Conservation (phyloP, 495 filamentous ascomycete genomes). For the Penicillium fimorum region DNA sequence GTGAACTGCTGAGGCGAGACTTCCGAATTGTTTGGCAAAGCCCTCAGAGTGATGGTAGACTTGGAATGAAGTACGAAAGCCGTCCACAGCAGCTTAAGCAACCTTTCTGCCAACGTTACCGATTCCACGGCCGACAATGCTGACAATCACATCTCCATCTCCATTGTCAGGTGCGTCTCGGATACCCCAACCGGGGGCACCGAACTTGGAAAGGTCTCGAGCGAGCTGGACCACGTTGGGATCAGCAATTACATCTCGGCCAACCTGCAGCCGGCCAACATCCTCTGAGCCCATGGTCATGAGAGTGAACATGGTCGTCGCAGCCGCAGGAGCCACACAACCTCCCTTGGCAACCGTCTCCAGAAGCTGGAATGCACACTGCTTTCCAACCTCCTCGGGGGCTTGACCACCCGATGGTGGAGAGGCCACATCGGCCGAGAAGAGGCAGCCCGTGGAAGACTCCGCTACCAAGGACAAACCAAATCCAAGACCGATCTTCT, state of each 20-base stretch:
- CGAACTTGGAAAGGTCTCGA: constrained; percentile 81
- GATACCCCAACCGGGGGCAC: constrained; percentile 83
- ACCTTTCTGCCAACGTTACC: constrained; percentile 96
- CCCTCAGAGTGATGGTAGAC: constrained; percentile 5
- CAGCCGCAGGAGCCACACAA: constrained; percentile 68
- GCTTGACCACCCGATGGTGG: constrained; percentile 77
- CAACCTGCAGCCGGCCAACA: constrained; percentile 60
- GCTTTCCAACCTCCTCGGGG: constrained; percentile 85
- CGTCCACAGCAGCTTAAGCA: constrained; percentile 51
- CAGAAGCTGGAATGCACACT: constrained; percentile 84
- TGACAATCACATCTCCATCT: constrained; percentile 73
- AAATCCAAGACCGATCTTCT: constrained; percentile 80
- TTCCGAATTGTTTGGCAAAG: background rate
- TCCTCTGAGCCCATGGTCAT: constrained; percentile 95
- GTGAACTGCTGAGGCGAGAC: constrained; percentile 1
- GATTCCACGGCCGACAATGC: constrained; percentile 88
- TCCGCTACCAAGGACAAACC: constrained; percentile 89
- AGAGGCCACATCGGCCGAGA: constrained; percentile 80
- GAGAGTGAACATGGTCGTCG: constrained; percentile 69
- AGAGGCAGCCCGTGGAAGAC: constrained; percentile 78
- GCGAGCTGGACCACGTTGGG: constrained; percentile 76
- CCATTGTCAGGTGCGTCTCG: constrained; percentile 67
- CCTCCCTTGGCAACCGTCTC: constrained; percentile 80
- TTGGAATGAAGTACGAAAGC: constrained; percentile 4
- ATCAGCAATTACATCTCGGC: constrained; percentile 71